Evolutionary conservation across 1,284 basidiomycete species (phyloP), one percentile per base, ranked within the genome.

Genomic region (Ustilago esculenta): DNA sequence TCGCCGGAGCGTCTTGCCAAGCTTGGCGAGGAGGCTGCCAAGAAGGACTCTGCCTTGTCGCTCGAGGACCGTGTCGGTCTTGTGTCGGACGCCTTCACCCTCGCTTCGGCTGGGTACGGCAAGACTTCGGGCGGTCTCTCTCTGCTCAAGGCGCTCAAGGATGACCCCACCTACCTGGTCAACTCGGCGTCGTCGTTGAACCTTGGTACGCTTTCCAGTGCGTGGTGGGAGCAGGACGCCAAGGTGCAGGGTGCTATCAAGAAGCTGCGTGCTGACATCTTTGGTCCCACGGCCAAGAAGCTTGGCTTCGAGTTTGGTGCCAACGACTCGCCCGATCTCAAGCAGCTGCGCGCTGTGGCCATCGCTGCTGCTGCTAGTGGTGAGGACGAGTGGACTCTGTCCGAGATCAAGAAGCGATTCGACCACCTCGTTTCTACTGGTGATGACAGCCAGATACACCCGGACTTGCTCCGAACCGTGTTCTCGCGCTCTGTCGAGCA

Each of bases 21-120:
- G 80, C 91, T 98, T 59, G 93, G 90, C 12, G 83, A 86, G 37
- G 91, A 93, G 77, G 91, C 92, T 4, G 86, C 89, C 14, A 88
- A 87, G 78, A 75, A 84, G 21, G 81, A 87, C 58, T 87, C 88
- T 12, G 83, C 85, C 9, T 92, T 96, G 84, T 87, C 89, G 6
- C 84, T 92, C 54, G 89, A 91, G 67, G 95, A 98, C 82, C 87
- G 92, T 41, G 88, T 94, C 61, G 93, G 93, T 20, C 85, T 97
- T 12, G 87, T 94, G 27, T 88, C 89, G 64, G 92, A 95, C 77
- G 86, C 90, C 1, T 87, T 91, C 74, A 89, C 90, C 0, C 86
- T 96, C 29, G 87, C 92, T 30, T 88, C 90, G 77, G 90, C 92
- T 24, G 92, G 92, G 2, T 87, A 91, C 76, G 85, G 87, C 47